Percentiles rank a stretch among this genome's conserved stretches.
Evolutionary conservation across 148 eudicot species (phyloP).

Genomic region (Rhododendron williamsianum): DNA sequence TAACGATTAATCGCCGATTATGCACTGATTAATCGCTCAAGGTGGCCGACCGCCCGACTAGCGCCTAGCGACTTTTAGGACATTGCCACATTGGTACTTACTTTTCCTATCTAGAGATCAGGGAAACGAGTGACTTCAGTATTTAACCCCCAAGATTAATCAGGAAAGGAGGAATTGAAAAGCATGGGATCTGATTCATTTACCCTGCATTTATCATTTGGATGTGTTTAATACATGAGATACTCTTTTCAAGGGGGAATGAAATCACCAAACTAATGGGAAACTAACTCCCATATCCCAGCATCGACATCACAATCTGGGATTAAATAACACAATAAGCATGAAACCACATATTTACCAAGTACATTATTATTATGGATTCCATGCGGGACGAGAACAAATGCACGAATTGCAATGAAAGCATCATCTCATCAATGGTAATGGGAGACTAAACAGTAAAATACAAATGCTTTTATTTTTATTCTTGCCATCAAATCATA

Average conservation of each 20-base stretch:
- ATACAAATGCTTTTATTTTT: not conserved
- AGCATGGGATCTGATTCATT: not conserved
- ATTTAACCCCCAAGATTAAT: not conserved
- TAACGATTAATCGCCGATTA: too few relatives aligned
- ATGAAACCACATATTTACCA: not conserved
- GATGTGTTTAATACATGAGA: not conserved
- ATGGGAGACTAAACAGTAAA: not conserved
- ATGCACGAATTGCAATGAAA: not conserved
- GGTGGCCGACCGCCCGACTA: too few relatives aligned
- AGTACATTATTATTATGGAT: not conserved
- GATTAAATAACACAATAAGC: not conserved
- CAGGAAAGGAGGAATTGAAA: not conserved
- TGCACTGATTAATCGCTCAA: too few relatives aligned
- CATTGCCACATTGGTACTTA: not conserved
- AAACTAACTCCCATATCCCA: not conserved
- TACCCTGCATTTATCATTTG: not conserved
- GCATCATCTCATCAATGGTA: not conserved
- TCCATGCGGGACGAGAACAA: not conserved
- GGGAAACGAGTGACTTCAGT: not conserved
- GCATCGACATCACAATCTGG: not conserved
- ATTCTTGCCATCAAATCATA: not conserved
- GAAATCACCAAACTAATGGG: not conserved
- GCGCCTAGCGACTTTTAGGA: too few relatives aligned
- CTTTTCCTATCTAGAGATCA: not conserved
- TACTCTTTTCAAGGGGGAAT: not conserved